Conservation (phyloP, 371 early-diverging fungal genomes). For the Thermomucor indicae-seudaticae region DNA sequence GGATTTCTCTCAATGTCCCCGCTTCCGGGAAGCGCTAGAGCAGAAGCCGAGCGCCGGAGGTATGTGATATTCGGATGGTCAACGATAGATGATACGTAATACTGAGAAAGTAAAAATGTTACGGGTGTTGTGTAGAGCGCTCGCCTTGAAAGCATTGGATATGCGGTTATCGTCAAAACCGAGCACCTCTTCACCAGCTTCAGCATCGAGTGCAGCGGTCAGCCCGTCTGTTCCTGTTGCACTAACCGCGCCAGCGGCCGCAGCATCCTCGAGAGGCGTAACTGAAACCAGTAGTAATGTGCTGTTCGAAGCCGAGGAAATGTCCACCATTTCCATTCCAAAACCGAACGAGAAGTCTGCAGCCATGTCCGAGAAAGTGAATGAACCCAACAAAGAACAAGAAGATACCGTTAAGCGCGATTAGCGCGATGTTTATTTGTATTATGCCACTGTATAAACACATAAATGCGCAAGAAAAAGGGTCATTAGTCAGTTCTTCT, state of each 20-base stretch:
- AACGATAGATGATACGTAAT: background rate
- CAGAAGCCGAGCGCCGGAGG: conserved; percentile 67
- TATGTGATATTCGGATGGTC: conserved; percentile 7
- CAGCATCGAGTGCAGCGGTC: background rate
- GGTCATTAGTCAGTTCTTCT: too few species aligned
- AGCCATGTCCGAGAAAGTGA: too few species aligned
- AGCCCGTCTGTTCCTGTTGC: background rate
- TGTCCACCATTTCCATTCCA: conserved; percentile 2
- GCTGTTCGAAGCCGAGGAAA: conserved; percentile 15
- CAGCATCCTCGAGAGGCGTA: background rate
- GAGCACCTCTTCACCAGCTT: conserved; percentile 9
- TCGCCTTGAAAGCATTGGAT: conserved; percentile 64
- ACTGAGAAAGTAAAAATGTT: background rate
- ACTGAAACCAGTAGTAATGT: background rate
- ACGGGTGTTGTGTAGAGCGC: conserved; percentile 31
- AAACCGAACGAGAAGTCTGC: background rate
- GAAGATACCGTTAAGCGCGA: conserved; percentile 5
- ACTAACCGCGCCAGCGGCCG: background rate
- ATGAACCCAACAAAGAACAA: too few species aligned
- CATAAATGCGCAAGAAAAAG: too few species aligned
- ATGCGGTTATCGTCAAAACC: conserved; percentile 48
- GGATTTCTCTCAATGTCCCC: conserved; percentile 29
- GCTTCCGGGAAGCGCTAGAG: conserved; percentile 51
- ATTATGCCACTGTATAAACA: background rate
- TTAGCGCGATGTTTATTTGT: too few species aligned